phyloP scores from a whole-genome alignment of 1,284 basidiomycete species.

The Cystobasidium sp. region DNA sequence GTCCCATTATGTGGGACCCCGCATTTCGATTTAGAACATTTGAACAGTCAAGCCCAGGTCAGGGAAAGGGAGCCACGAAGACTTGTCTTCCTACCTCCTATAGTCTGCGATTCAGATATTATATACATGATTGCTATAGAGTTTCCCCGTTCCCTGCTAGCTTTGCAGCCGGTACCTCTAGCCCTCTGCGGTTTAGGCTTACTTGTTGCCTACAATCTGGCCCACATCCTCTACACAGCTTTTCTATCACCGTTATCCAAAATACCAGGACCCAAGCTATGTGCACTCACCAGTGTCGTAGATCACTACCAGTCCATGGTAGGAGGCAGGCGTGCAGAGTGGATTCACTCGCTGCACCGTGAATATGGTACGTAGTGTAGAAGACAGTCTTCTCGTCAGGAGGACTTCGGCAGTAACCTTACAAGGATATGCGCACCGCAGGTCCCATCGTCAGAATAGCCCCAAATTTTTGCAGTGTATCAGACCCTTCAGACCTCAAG shows the following conservation, averaged over 20 bases:
- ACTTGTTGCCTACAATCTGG: not conserved
- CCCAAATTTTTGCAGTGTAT: slow-evolving; percentile 24
- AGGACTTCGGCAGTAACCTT: no score
- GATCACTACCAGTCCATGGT: slow-evolving; percentile 30
- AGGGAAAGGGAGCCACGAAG: no score
- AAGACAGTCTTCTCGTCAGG: no score
- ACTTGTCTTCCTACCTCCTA: no score
- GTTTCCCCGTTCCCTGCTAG: not conserved
- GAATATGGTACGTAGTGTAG: not conserved
- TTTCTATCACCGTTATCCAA: slow-evolving; percentile 34
- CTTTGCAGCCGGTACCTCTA: not conserved
- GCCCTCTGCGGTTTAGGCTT: not conserved
- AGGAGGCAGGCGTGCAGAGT: slow-evolving; percentile 19
- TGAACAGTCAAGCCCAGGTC: no score
- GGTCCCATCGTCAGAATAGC: slow-evolving; percentile 35
- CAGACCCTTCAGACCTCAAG: slow-evolving; percentile 24
- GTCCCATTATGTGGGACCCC: no score
- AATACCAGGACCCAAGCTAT: slow-evolving; percentile 30
- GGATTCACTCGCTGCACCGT: slow-evolving; percentile 22
- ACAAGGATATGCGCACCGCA: not conserved
- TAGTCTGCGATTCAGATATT: not conserved
- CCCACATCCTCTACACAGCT: slow-evolving; percentile 11
- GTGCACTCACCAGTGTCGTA: slow-evolving; percentile 25
- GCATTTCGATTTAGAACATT: no score
- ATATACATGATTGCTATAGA: not conserved